Percentiles rank a stretch among this genome's conserved stretches.
Evolutionary conservation across 345 rosid genomes (phyloP).

Genomic region (Arabidopsis suecica): DNA sequence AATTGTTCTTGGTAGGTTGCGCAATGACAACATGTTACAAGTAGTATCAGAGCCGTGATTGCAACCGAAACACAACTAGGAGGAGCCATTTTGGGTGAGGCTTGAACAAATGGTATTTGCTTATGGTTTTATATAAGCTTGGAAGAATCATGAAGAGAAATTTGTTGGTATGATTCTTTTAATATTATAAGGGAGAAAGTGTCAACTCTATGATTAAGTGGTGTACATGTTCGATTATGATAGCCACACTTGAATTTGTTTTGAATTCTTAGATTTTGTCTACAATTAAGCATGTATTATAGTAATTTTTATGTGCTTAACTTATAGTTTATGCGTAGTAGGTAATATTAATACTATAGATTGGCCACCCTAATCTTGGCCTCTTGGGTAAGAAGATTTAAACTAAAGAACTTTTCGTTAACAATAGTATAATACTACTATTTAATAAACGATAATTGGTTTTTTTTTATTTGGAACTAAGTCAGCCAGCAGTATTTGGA

Average conservation of each 20-base stretch:
- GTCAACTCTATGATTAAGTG: constrained; percentile 51
- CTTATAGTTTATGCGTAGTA: constrained; percentile 39
- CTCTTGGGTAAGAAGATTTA: constrained; percentile 25
- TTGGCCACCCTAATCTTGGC: constrained; percentile 34
- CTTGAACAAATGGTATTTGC: constrained; percentile 12
- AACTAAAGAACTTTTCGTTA: constrained; percentile 17
- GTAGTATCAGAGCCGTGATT: constrained; percentile 29
- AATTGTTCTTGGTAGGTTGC: constrained; percentile 50
- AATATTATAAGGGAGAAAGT: constrained; percentile 22
- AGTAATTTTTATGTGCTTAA: constrained; percentile 32
- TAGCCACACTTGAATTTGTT: constrained; percentile 49
- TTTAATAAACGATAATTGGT: background rate
- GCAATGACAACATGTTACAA: constrained; percentile 29
- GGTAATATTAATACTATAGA: constrained; percentile 26
- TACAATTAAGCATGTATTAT: constrained; percentile 24
- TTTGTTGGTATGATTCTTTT: constrained; percentile 2
- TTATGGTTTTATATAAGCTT: constrained; percentile 31
- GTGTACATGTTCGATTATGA: constrained; percentile 62
- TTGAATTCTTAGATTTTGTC: constrained; percentile 39
- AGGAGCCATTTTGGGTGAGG: constrained; percentile 40
- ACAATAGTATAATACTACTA: background rate
- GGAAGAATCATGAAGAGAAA: background rate
- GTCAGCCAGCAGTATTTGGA: constrained; percentile 36
- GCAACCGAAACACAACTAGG: constrained; percentile 25
- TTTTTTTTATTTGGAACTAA: background rate